A percentile compares a stretch with the other conserved stretches of the same genome.
phyloP scores from a whole-genome alignment of 805 yeast species.

The Torulaspora maleeae region DNA sequence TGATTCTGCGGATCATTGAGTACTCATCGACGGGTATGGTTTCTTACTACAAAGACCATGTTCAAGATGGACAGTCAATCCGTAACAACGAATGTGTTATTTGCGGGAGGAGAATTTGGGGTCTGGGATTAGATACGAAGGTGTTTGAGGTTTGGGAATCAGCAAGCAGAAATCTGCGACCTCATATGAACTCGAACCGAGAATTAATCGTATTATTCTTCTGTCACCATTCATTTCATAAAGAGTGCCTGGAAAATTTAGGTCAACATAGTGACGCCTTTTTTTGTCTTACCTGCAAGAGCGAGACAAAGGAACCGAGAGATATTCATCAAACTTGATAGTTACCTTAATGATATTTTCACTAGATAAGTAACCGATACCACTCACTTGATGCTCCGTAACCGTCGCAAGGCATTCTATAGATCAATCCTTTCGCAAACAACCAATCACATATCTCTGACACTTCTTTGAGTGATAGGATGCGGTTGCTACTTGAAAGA shows the following conservation, averaged over 20 bases:
- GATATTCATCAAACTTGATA: background rate
- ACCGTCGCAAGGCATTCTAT: constrained; percentile 20
- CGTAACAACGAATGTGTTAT: constrained; percentile 58
- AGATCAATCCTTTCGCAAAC: constrained; percentile 29
- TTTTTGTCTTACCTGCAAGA: constrained; percentile 25
- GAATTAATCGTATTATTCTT: constrained; percentile 21
- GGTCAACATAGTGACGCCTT: constrained; percentile 23
- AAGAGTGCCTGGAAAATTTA: constrained; percentile 26
- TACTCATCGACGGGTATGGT: constrained; percentile 50
- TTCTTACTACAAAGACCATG: constrained; percentile 39
- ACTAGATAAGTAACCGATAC: constrained; percentile 20
- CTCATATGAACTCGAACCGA: background rate
- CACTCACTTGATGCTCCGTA: constrained; percentile 22
- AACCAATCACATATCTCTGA: constrained; percentile 44
- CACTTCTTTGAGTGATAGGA: constrained; percentile 40
- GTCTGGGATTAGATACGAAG: constrained; percentile 49
- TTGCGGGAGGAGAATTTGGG: constrained; percentile 74
- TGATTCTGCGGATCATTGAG: constrained; percentile 52
- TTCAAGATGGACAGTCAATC: constrained; percentile 61
- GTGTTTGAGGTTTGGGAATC: constrained; percentile 58
- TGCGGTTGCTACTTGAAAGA: constrained; percentile 20
- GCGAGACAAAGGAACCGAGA: background rate
- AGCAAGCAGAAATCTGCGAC: constrained; percentile 22
- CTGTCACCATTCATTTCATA: constrained; percentile 33
- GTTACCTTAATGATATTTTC: background rate